Conservation (phyloP, 75 land plant genomes). For the Sequoia sempervirens region DNA sequence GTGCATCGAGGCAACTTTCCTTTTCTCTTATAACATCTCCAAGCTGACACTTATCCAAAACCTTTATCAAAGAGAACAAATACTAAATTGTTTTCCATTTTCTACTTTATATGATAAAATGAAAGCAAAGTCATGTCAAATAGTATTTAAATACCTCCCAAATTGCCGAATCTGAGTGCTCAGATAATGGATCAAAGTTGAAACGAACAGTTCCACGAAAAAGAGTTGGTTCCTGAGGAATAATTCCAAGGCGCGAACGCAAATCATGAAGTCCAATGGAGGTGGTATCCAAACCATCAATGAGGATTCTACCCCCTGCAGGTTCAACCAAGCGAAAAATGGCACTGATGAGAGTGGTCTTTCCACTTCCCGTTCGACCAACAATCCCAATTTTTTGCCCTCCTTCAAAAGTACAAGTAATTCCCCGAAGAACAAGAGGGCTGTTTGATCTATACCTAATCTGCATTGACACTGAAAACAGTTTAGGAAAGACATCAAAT, state of each 20-base stretch:
- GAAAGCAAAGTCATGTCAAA: not conserved
- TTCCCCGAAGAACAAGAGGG: conserved; percentile 62
- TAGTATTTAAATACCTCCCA: conserved; percentile 33
- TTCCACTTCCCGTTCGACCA: conserved; percentile 58
- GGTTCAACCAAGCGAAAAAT: conserved; percentile 56
- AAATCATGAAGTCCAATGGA: conserved; percentile 47
- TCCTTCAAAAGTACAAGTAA: conserved; percentile 68
- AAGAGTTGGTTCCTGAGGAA: conserved; percentile 53
- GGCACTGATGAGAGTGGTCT: conserved; percentile 52
- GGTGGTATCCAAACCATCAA: conserved; percentile 39
- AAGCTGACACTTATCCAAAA: conserved; percentile 39
- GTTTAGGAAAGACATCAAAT: not conserved
- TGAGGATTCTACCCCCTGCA: conserved; percentile 40
- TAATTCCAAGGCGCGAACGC: conserved; percentile 41
- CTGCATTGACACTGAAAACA: conserved; percentile 17
- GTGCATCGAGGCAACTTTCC: conserved; percentile 14
- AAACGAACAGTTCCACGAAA: conserved; percentile 47
- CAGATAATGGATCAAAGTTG: conserved; percentile 37
- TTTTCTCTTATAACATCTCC: conserved; percentile 27
- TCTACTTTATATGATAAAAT: not conserved
- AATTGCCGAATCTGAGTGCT: conserved; percentile 35
- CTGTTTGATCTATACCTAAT: conserved; percentile 51
- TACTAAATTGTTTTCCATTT: not conserved
- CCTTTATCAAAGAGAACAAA: conserved; percentile 14
- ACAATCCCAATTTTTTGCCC: conserved; percentile 48